Percentiles rank a stretch among this genome's conserved stretches.
These are phyloP conservation scores for Colletotrichum navitas DNA, from an alignment of 2,329 filamentous ascomycete genomes.

Conservation along the genomic window DNA sequence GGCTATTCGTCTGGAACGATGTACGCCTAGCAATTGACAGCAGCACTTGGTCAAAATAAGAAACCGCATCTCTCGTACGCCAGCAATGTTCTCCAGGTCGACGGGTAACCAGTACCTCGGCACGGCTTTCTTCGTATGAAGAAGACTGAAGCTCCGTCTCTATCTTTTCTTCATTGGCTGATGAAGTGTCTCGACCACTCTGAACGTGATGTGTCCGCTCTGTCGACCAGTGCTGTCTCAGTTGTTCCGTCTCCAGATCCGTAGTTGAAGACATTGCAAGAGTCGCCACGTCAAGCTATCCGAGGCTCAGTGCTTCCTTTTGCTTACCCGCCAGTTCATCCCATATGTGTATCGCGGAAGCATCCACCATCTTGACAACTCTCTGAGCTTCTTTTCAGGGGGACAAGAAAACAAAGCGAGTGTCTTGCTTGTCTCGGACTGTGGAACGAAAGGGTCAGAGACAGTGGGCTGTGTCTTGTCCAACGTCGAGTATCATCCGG, in stretches of 20 bases:
- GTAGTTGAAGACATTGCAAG: neutral
- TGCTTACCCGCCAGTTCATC: neutral
- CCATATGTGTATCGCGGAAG: neutral
- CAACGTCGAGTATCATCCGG: neutral
- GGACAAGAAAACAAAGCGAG: neutral
- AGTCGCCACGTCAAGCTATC: neutral
- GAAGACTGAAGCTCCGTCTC: too few species aligned
- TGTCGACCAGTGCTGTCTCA: neutral
- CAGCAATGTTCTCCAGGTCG: neutral
- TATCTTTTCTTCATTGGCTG: neutral
- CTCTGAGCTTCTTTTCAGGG: neutral
- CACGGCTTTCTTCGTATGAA: neutral
- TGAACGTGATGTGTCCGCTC: neutral
- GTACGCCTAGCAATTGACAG: neutral
- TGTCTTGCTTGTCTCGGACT: conserved; percentile 2
- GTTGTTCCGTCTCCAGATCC: neutral
- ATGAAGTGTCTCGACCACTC: too few species aligned
- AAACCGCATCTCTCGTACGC: neutral
- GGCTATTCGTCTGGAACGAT: neutral
- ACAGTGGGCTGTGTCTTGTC: neutral
- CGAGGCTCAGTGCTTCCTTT: neutral
- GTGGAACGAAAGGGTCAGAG: neutral
- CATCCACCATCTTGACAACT: neutral
- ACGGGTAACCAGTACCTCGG: neutral
- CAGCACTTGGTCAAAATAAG: neutral